phyloP scores from a whole-genome alignment of 78 protist species.

The Emiliania huxleyi region DNA sequence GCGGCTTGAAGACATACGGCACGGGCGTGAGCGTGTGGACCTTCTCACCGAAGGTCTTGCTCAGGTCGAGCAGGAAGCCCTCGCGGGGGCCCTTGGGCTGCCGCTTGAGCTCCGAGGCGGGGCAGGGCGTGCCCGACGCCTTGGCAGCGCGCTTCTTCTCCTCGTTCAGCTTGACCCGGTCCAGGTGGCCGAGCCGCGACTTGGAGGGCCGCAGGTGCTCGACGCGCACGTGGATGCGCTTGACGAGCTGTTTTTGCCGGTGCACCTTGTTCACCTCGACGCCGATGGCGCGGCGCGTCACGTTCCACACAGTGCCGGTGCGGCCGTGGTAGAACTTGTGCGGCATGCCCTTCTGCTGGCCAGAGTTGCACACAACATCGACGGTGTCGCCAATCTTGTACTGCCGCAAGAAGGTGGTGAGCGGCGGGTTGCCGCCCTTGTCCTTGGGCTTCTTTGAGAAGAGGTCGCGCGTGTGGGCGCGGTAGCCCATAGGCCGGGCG shows the following conservation, averaged over 20 bases:
- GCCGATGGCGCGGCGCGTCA: conserved; percentile 97
- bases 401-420: conserved; percentile 49
- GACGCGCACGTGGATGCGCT: conserved; percentile 97
- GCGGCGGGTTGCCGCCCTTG: conserved; percentile 11
- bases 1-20: conserved; percentile 14
- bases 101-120: neutral
- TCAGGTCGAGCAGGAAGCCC: neutral
- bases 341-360: conserved; percentile 99
- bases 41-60: neutral
- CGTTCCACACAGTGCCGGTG: conserved; percentile 99
- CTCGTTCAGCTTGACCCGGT: conserved; percentile 69
- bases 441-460: conserved; percentile 11
- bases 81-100: neutral
- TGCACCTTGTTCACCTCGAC: conserved; percentile 81
- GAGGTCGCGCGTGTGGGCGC: conserved; percentile 42
- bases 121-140: neutral
- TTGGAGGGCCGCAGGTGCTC: conserved; percentile 97
- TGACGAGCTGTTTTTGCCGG: conserved; percentile 88
- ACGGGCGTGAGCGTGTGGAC: neutral
- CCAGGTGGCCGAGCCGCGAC: conserved; percentile 87
- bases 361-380: conserved; percentile 87
- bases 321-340: conserved; percentile 99
- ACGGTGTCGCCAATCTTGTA: conserved; percentile 93
- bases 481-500: conserved; percentile 3
- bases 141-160: conserved; percentile 37